phyloP scores from a whole-genome alignment of 2,329 filamentous ascomycete species.

The Penicillium griseofulvum region DNA sequence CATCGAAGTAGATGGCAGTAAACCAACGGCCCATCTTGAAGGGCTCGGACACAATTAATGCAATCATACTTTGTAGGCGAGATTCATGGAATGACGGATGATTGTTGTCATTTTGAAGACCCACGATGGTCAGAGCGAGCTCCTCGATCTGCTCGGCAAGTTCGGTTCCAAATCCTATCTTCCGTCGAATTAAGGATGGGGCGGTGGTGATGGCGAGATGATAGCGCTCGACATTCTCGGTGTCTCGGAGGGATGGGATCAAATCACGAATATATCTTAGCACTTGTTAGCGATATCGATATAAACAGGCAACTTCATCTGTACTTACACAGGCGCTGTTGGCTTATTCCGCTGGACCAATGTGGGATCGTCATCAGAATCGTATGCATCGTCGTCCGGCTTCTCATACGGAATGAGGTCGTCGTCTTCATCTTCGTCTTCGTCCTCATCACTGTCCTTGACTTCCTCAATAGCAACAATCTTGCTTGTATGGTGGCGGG shows the following conservation, averaged over 20 bases:
- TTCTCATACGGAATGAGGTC: slow-evolving; percentile 78
- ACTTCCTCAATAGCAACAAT: slow-evolving; percentile 63
- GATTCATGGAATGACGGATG: slow-evolving; percentile 73
- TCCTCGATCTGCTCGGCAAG: slow-evolving; percentile 80
- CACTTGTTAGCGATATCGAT: slow-evolving; percentile 9
- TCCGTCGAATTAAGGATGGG: slow-evolving; percentile 77
- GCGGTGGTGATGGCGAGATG: slow-evolving; percentile 75
- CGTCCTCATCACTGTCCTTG: slow-evolving; percentile 43
- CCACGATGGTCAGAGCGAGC: slow-evolving; percentile 71
- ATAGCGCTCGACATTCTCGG: slow-evolving; percentile 80
- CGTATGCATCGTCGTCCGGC: slow-evolving; percentile 81
- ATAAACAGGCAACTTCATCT: neutral
- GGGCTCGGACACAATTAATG: slow-evolving; percentile 73
- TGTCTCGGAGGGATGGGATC: slow-evolving; percentile 72
- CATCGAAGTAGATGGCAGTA: slow-evolving; percentile 79
- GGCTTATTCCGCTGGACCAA: slow-evolving; percentile 79
- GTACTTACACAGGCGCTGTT: slow-evolving; percentile 68
- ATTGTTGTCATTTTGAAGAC: slow-evolving; percentile 81
- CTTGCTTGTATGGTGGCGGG: slow-evolving; percentile 33
- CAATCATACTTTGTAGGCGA: slow-evolving; percentile 76
- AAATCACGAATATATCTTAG: slow-evolving; percentile 76
- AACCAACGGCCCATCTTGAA: slow-evolving; percentile 79
- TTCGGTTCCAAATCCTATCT: slow-evolving; percentile 83
- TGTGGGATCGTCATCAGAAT: slow-evolving; percentile 90
- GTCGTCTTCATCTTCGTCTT: slow-evolving; percentile 56